These are phyloP conservation scores for Neofusicoccum ribis DNA, from an alignment of 2,329 filamentous ascomycete species.

Conservation along the genomic window DNA sequence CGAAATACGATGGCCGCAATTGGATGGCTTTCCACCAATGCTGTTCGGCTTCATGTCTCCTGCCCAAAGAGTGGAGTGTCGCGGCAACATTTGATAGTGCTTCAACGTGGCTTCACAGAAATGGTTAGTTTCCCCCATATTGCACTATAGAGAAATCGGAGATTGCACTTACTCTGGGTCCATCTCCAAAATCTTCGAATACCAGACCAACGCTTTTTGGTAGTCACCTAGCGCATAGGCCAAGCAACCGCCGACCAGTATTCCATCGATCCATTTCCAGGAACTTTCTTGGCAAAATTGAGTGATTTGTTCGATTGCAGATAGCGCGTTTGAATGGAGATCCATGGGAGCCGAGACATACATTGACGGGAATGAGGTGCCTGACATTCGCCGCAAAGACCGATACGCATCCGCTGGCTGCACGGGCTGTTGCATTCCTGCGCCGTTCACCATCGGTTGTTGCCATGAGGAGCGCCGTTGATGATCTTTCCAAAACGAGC, in stretches of 20 bases:
- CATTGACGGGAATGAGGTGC: constrained; percentile 1
- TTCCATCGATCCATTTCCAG: constrained; percentile 79
- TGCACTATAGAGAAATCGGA: background rate
- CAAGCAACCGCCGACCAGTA: constrained; percentile 86
- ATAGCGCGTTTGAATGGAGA: constrained; percentile 29
- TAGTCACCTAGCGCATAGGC: constrained; percentile 88
- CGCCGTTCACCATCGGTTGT: background rate
- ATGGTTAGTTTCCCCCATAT: constrained; percentile 23
- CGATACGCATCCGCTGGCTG: background rate
- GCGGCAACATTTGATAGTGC: constrained; percentile 92
- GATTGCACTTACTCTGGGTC: constrained; percentile 53
- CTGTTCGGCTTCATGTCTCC: constrained; percentile 78
- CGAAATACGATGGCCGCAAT: constrained; percentile 82
- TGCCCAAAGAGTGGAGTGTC: constrained; percentile 79
- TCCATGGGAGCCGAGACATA: background rate
- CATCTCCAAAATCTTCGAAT: constrained; percentile 63
- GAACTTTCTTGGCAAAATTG: constrained; percentile 42
- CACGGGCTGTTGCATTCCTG: background rate
- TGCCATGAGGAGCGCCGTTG: constrained; percentile 16
- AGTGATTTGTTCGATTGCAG: constrained; percentile 39
- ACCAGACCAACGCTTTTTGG: constrained; percentile 73
- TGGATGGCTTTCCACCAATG: constrained; percentile 85
- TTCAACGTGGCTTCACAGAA: constrained; percentile 71
- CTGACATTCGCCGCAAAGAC: constrained; percentile 3
- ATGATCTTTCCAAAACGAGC: constrained; percentile 9